Evolutionary conservation across 1,139 yeast species (phyloP).

Genomic region (Debaryomyces subglobosus): DNA sequence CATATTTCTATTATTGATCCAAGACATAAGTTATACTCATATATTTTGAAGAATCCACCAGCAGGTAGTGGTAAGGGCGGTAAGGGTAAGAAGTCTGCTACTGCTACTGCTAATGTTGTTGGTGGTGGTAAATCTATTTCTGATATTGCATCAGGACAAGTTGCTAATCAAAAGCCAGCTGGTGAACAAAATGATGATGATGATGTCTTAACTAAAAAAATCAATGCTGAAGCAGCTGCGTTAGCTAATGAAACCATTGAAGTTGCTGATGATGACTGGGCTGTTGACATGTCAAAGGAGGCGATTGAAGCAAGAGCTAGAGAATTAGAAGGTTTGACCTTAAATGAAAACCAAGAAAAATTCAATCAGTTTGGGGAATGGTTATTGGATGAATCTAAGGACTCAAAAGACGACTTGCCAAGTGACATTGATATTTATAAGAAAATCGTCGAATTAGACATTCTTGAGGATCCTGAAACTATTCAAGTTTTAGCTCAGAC

Average conservation of each 20-base stretch:
- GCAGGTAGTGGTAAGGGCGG: slow-evolving; percentile 52
- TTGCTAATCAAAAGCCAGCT: slow-evolving; percentile 27
- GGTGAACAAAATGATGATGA: slow-evolving; percentile 53
- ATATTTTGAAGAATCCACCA: slow-evolving; percentile 92
- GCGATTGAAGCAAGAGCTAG: slow-evolving; percentile 93
- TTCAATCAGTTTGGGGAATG: slow-evolving; percentile 88
- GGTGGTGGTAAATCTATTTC: slow-evolving; percentile 85
- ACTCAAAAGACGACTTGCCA: slow-evolving; percentile 63
- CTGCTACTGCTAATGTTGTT: slow-evolving; percentile 88
- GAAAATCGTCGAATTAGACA: slow-evolving; percentile 80
- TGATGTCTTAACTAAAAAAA: slow-evolving; percentile 73
- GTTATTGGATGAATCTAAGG: slow-evolving; percentile 61
- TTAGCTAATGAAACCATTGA: slow-evolving; percentile 59
- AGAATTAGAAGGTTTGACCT: slow-evolving; percentile 68
- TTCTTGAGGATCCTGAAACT: slow-evolving; percentile 72
- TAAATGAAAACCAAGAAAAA: slow-evolving; percentile 49
- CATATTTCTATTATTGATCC: slow-evolving; percentile 82
- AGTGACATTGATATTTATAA: slow-evolving; percentile 89
- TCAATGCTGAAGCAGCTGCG: slow-evolving; percentile 83
- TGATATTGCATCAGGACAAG: slow-evolving; percentile 69
- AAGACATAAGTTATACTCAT: slow-evolving; percentile 83
- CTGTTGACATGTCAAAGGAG: slow-evolving; percentile 96
- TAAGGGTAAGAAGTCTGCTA: slow-evolving; percentile 67
- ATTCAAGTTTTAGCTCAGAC: slow-evolving; percentile 92
- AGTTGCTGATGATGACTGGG: slow-evolving; percentile 91